Conservation (phyloP, 108 stramenopile species). For the Cylindrotheca fusiformis region DNA sequence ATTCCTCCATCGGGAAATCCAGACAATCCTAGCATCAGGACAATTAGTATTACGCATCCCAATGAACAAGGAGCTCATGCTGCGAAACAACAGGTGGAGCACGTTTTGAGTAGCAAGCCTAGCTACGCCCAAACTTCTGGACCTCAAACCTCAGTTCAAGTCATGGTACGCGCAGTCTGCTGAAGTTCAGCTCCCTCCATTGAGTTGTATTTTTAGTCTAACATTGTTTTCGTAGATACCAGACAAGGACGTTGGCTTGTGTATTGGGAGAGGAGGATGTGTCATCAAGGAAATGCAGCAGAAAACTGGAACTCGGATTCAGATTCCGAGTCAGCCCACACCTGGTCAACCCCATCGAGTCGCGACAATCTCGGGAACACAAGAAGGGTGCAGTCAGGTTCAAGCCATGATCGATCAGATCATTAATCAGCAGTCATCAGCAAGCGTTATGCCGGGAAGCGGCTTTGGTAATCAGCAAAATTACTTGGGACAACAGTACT, state of each 20-base stretch:
- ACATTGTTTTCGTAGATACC: slow-evolving; percentile 39
- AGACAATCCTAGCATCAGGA: slow-evolving; percentile 61
- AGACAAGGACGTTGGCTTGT: slow-evolving; percentile 86
- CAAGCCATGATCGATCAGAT: slow-evolving; percentile 77
- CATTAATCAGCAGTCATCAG: slow-evolving; percentile 73
- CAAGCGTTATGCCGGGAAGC: slow-evolving; percentile 71
- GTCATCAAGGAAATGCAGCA: slow-evolving; percentile 87
- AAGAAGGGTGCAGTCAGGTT: slow-evolving; percentile 68
- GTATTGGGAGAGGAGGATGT: slow-evolving; percentile 84
- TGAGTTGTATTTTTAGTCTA: background rate
- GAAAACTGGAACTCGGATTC: slow-evolving; percentile 71
- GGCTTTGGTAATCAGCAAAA: slow-evolving; percentile 22
- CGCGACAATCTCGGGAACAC: slow-evolving; percentile 70
- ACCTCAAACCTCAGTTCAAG: slow-evolving; percentile 57
- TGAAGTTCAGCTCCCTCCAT: background rate
- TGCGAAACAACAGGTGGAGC: slow-evolving; percentile 55
- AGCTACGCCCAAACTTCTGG: slow-evolving; percentile 39
- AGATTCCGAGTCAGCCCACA: slow-evolving; percentile 76
- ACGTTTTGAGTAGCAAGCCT: slow-evolving; percentile 30
- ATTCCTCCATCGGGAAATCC: slow-evolving; percentile 82
- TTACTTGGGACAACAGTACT: slow-evolving; percentile 22
- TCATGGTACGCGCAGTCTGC: slow-evolving; percentile 50
- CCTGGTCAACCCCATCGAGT: slow-evolving; percentile 77
- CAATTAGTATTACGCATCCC: slow-evolving; percentile 83
- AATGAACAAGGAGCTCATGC: slow-evolving; percentile 67